Percentiles rank a stretch among this genome's conserved stretches.
phyloP scores from a whole-genome alignment of 768 basidiomycete genomes.

The Daedaleopsis sinensis region DNA sequence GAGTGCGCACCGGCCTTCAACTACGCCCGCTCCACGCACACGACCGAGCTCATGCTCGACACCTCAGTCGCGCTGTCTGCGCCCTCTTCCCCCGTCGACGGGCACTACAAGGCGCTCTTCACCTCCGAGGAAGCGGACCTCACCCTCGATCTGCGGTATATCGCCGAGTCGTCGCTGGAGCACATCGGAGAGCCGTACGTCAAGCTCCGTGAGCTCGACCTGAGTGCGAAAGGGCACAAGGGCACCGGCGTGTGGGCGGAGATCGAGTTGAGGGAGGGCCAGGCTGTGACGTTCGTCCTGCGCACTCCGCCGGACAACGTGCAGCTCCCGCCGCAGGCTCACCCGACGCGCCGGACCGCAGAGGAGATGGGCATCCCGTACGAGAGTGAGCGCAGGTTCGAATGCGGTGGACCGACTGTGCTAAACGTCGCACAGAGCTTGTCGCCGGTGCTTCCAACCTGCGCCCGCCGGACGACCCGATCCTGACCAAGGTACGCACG shows the following conservation, averaged over 20 bases:
- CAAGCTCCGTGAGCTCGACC: slow-evolving; percentile 70
- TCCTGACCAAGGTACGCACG: slow-evolving; percentile 57
- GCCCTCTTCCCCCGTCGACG: slow-evolving; percentile 22
- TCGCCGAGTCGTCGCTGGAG: slow-evolving; percentile 59
- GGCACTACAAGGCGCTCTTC: too few species aligned
- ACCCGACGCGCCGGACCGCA: too few species aligned
- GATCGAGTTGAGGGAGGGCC: too few species aligned
- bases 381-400: slow-evolving; percentile 32
- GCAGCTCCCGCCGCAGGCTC: too few species aligned
- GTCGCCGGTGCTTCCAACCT: slow-evolving; percentile 48
- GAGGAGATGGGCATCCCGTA: too few species aligned
- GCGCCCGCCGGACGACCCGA: slow-evolving; percentile 67
- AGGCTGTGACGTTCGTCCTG: too few species aligned
- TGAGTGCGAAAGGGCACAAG: too few species aligned
- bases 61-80: slow-evolving; percentile 37
- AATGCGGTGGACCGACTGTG: neutral
- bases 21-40: slow-evolving; percentile 82
- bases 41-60: slow-evolving; percentile 57
- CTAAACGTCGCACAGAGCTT: slow-evolving; percentile 36
- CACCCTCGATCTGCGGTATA: slow-evolving; percentile 75
- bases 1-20: slow-evolving; percentile 89
- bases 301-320: too few species aligned
- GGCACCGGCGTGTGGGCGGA: too few species aligned
- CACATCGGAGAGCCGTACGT: slow-evolving; percentile 55
- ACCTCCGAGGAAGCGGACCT: too few species aligned